Percentiles rank a stretch among this genome's conserved stretches.
phyloP scores from a whole-genome alignment of 1,284 basidiomycete genomes.

The Sporisorium graminicola region DNA sequence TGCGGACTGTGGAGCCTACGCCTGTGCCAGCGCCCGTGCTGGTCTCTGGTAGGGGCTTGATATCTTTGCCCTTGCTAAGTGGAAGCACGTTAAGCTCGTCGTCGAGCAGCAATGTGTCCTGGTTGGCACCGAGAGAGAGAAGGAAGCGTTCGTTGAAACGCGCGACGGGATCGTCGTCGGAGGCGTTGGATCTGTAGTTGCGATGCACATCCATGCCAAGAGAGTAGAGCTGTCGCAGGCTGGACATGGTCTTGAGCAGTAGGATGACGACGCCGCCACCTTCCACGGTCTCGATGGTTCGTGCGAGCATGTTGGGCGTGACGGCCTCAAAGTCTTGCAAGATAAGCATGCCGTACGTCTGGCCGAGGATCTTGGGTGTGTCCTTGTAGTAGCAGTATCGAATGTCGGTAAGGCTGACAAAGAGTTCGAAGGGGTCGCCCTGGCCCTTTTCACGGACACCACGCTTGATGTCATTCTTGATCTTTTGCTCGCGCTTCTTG shows the following conservation, averaged over 20 bases:
- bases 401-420: conserved; percentile 98
- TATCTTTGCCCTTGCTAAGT: conserved; percentile 95
- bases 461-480: conserved; percentile 74
- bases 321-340: conserved; percentile 99
- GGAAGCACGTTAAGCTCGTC: conserved; percentile 98
- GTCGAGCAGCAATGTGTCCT: conserved; percentile 90
- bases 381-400: conserved; percentile 77
- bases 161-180: conserved; percentile 88
- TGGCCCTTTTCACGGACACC: conserved; percentile 94
- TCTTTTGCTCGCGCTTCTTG: conserved; percentile 78
- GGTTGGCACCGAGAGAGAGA: conserved; percentile 78
- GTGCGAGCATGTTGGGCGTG: conserved; percentile 94
- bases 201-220: conserved; percentile 86
- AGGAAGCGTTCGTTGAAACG: conserved; percentile 97
- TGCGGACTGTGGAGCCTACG: conserved; percentile 70
- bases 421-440: conserved; percentile 94
- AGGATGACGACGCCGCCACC: conserved; percentile 94
- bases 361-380: conserved; percentile 77
- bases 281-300: conserved; percentile 98
- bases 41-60: conserved; percentile 78
- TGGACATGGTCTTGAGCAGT: conserved; percentile 94
- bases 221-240: conserved; percentile 90
- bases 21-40: conserved; percentile 47
- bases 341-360: conserved; percentile 97
- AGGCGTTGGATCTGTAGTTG: conserved; percentile 86